These are phyloP conservation scores for Verticillium nonalfalfae DNA, from an alignment of 2,329 filamentous ascomycete genomes.

Conservation along the genomic window DNA sequence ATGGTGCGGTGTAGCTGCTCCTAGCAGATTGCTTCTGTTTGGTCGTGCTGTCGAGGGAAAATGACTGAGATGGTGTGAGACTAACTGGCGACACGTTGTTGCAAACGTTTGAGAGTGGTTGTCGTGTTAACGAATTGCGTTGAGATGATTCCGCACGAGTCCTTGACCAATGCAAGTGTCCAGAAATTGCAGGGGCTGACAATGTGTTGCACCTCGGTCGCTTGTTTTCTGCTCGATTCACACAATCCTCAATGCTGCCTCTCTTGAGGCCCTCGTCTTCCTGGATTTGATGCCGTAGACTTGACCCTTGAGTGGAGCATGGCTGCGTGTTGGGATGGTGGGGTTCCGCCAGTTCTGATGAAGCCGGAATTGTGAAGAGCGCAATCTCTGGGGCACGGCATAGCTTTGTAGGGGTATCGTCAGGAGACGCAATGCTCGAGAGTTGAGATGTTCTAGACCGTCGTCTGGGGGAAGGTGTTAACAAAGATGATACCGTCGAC, in stretches of 20 bases:
- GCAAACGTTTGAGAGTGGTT: not conserved
- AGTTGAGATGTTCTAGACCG: constrained; percentile 3
- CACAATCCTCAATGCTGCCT: not conserved
- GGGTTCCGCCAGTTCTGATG: constrained; percentile 2
- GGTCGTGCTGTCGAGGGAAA: not conserved
- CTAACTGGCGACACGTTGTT: not conserved
- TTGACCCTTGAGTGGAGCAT: not conserved
- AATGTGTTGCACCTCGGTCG: not conserved
- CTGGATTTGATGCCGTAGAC: not conserved
- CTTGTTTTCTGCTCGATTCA: not conserved
- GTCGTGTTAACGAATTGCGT: not conserved
- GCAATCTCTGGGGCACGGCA: not conserved
- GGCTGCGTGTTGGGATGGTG: not conserved
- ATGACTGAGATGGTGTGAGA: not conserved
- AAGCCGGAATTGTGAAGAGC: constrained; percentile 8
- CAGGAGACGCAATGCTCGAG: constrained; percentile 1
- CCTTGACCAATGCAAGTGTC: not conserved
- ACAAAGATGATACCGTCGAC: constrained; percentile 25
- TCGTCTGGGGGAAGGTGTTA: constrained; percentile 6
- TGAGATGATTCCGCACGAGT: not conserved
- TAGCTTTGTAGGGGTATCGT: not conserved
- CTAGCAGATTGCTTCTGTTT: not conserved
- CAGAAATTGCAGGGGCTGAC: not conserved
- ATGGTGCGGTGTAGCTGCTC: not conserved
- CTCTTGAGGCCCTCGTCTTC: not conserved